phyloP scores from a whole-genome alignment of 2,329 filamentous ascomycete genomes.

The Colletotrichum sp. region DNA sequence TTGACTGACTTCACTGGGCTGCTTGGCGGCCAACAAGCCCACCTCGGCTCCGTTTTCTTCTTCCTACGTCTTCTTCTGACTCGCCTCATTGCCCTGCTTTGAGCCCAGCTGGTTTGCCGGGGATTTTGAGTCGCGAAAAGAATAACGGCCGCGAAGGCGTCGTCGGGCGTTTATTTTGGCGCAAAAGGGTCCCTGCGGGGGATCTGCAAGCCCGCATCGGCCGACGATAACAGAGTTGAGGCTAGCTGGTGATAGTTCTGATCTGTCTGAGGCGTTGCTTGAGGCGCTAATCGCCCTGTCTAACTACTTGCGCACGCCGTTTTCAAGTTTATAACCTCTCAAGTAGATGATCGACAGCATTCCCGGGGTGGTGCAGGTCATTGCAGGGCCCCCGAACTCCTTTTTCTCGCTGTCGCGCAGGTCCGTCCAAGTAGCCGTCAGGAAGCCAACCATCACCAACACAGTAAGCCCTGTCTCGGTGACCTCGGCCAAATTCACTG shows the following conservation, averaged over 20 bases:
- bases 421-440: neutral
- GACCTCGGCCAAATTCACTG: constrained; percentile 7
- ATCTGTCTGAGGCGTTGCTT: neutral
- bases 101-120: neutral
- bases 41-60: neutral
- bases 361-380: neutral
- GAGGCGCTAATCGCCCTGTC: neutral
- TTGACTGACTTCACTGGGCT: neutral
- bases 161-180: neutral
- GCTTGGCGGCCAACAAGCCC: neutral
- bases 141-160: neutral
- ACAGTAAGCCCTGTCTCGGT: constrained; percentile 16
- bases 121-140: neutral
- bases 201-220: constrained; percentile 3
- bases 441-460: neutral
- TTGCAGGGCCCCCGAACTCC: neutral
- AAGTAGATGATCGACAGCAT: neutral
- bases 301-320: neutral
- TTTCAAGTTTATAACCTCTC: neutral
- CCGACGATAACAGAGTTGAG: constrained; percentile 9
- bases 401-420: neutral
- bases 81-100: neutral
- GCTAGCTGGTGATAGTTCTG: constrained; percentile 9
- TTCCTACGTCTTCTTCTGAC: neutral
- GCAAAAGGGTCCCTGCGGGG: constrained; percentile 5